phyloP scores from a whole-genome alignment of 257 asterid genomes.

The Lantana camara region DNA sequence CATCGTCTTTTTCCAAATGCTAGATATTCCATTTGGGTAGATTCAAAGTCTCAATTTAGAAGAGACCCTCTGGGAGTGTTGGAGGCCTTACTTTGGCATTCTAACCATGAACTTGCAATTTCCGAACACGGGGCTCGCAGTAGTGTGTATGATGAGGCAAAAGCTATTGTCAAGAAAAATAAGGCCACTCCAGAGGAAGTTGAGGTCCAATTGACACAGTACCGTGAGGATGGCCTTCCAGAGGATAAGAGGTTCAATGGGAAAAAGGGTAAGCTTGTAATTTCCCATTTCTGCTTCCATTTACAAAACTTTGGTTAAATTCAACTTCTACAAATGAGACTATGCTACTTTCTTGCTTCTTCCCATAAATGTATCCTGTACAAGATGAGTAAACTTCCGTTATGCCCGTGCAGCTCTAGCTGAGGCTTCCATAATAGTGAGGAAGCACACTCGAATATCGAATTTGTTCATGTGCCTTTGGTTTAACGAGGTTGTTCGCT shows the following conservation, averaged over 20 bases:
- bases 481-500: constrained; percentile 97
- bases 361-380: too few species aligned
- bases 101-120: constrained; percentile 77
- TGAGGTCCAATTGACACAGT: constrained; percentile 79
- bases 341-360: too few species aligned
- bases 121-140: constrained; percentile 99
- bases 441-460: constrained; percentile 75
- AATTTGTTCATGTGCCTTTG: constrained; percentile 87
- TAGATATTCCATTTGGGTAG: constrained; percentile 95
- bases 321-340: neutral
- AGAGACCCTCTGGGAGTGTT: constrained; percentile 94
- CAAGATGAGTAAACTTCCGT: neutral
- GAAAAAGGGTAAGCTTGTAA: constrained; percentile 77
- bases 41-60: constrained; percentile 93
- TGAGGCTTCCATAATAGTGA: constrained; percentile 96
- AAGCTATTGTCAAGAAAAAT: constrained; percentile 92
- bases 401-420: constrained; percentile 74
- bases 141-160: constrained; percentile 96
- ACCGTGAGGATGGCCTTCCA: constrained; percentile 82
- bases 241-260: constrained; percentile 92
- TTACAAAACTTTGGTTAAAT: neutral
- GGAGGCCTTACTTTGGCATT: constrained; percentile 93
- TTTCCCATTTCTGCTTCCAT: neutral
- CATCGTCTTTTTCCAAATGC: constrained; percentile 97
- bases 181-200: constrained; percentile 98